Evolutionary conservation across 2,329 filamentous ascomycete species (phyloP).

Genomic region (Ceratocystis lukuohia): DNA sequence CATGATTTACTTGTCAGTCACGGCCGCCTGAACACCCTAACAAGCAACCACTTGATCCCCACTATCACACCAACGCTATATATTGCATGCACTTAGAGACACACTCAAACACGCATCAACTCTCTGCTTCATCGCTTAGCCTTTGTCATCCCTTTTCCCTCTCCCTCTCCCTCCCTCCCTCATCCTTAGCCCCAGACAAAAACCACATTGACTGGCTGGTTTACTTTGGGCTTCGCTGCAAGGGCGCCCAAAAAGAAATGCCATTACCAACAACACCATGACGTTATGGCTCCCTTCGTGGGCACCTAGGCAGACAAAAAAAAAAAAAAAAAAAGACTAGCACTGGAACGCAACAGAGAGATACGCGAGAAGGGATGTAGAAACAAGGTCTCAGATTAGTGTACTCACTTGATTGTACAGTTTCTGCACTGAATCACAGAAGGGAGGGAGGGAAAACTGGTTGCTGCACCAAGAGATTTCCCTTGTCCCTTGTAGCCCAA

Average conservation of each 20-base stretch:
- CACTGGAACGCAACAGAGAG: background rate
- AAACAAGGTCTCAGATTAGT: constrained; percentile 5
- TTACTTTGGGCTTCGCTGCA: background rate
- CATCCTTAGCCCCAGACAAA: background rate
- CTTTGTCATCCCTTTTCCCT: background rate
- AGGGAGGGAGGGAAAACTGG: background rate
- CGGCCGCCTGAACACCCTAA: background rate
- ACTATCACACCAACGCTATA: background rate
- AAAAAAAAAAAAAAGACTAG: background rate
- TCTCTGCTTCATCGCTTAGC: background rate
- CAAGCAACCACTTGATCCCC: background rate
- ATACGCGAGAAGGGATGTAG: constrained; percentile 4
- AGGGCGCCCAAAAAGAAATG: background rate
- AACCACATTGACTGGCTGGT: background rate
- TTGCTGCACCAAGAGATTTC: background rate
- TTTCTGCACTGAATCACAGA: background rate
- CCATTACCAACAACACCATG: background rate
- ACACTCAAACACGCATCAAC: background rate
- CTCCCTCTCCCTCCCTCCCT: background rate
- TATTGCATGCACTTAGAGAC: background rate
- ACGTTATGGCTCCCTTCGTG: background rate
- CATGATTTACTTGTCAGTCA: background rate
- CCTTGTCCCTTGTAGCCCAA: background rate
- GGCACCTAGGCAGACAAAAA: background rate
- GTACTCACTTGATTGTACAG: background rate